Evolutionary conservation across 495 filamentous ascomycete species (phyloP).

Genomic region (Talaromyces proteolyticus): DNA sequence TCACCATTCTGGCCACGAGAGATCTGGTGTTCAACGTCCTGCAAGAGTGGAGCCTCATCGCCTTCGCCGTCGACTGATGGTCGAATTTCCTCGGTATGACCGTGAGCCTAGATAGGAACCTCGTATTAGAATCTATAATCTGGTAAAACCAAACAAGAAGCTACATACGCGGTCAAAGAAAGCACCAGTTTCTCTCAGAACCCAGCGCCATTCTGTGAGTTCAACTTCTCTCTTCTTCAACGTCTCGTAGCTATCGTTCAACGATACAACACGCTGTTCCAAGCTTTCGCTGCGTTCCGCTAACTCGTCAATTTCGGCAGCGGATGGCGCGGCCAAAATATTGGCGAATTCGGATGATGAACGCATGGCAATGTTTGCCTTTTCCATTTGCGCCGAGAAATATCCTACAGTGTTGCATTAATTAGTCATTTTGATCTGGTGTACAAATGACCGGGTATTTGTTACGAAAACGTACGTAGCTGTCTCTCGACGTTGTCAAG

Average conservation of each 20-base stretch:
- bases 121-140: slow-evolving; percentile 14
- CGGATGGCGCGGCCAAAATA: slow-evolving; percentile 76
- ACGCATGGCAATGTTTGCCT: slow-evolving; percentile 74
- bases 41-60: slow-evolving; percentile 73
- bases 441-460: slow-evolving; percentile 4
- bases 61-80: slow-evolving; percentile 76
- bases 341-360: slow-evolving; percentile 81
- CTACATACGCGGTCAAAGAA: slow-evolving; percentile 80
- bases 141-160: slow-evolving; percentile 5
- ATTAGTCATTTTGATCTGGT: not conserved
- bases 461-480: slow-evolving; percentile 65
- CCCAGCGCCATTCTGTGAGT: slow-evolving; percentile 96
- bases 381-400: slow-evolving; percentile 92
- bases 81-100: slow-evolving; percentile 93
- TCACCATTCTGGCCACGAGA: slow-evolving; percentile 59
- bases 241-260: slow-evolving; percentile 97
- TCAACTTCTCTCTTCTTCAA: slow-evolving; percentile 96
- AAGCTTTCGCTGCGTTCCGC: slow-evolving; percentile 86
- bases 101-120: slow-evolving; percentile 56
- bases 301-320: slow-evolving; percentile 91
- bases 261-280: slow-evolving; percentile 81
- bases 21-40: slow-evolving; percentile 76
- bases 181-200: slow-evolving; percentile 86
- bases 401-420: slow-evolving; percentile 54
- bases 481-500: slow-evolving; percentile 98